Base-by-base conservation (phyloP, 257 asterid genomes). In the Paraleonurus japonicus region DNA sequence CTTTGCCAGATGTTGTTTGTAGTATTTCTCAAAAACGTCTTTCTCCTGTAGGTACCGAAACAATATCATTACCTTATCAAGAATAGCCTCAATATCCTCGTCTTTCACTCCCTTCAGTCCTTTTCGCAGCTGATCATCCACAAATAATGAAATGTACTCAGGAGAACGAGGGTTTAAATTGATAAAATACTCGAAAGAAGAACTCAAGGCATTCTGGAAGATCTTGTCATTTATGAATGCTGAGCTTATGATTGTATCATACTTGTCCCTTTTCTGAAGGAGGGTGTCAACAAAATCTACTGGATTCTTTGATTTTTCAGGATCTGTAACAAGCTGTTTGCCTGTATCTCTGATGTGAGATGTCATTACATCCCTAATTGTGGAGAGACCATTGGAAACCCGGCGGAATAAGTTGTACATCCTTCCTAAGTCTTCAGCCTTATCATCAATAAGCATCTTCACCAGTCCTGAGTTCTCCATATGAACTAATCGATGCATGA, bases 41-140 rank as follows among this genome's bases (percentile, higher is more conserved):
- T 92, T 92, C 85, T 92, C 98, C 86, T 90, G 96, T 68, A 92
- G 88, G 81, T 92, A 90, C 33, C 97, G 90, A 85, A 92, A 88
- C 78, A 92, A 69, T 85, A 86, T 90, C 97, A 92, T 92, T 63
- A 92, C 96, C 84, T 90, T 87, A 81, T 92, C 98, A 26, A 92
- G 95, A 69, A 92, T 81, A 51, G 72, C 74, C 77, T 90, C 98
- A 20, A 88, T 83, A 27, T 92, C 98, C 68, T 92, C 98, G 67
- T 92, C 98, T 73, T 89, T 90, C 68, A 81, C 90, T 33, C 96
- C 96, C 81, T 88, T 86, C 75, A 90, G 82, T 28, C 98, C 94
- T 78, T 88, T 88, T 24, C 96, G 87, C 78, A 92, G 86, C 65
- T 90, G 88, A 70, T 88, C 95, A 71, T 92, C 98, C 79, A 92